Conservation (phyloP, 306 rosid species). For the Abrus pulchellus region DNA sequence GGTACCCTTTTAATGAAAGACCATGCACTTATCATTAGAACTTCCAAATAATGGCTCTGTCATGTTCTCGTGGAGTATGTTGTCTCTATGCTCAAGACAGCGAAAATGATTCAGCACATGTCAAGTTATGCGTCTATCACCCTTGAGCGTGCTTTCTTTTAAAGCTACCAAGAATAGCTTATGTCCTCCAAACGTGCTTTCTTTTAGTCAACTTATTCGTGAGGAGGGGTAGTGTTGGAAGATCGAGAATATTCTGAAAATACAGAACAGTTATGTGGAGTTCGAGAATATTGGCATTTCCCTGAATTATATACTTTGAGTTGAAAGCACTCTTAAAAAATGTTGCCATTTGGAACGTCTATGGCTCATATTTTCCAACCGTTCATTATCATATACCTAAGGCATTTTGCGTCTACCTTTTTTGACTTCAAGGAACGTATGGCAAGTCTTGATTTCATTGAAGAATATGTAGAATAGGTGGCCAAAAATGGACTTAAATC, state of each 20-base stretch:
- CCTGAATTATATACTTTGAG: no score
- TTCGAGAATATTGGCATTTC: no score
- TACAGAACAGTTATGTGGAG: no score
- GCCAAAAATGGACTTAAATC: not conserved
- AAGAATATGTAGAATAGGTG: not conserved
- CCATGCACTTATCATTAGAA: not conserved
- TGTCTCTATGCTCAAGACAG: not conserved
- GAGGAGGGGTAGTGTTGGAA: not conserved
- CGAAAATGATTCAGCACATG: conserved; percentile 15
- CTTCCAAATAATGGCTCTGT: conserved; percentile 21
- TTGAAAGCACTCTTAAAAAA: no score
- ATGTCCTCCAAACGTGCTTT: no score
- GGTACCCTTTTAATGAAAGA: not conserved
- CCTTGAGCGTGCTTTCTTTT: no score
- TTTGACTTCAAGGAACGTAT: not conserved
- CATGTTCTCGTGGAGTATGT: conserved; percentile 20
- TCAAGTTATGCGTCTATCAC: no score
- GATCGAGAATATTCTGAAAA: not conserved
- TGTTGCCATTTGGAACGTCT: no score
- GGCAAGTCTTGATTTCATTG: not conserved
- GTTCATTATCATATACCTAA: no score
- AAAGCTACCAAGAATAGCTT: no score
- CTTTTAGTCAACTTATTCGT: not conserved
- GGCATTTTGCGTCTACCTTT: not conserved
- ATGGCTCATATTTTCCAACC: no score